Percentiles rank a stretch among this genome's conserved stretches.
phyloP scores from a whole-genome alignment of 805 yeast genomes.

The Isabelozyma pseudorhagii region DNA sequence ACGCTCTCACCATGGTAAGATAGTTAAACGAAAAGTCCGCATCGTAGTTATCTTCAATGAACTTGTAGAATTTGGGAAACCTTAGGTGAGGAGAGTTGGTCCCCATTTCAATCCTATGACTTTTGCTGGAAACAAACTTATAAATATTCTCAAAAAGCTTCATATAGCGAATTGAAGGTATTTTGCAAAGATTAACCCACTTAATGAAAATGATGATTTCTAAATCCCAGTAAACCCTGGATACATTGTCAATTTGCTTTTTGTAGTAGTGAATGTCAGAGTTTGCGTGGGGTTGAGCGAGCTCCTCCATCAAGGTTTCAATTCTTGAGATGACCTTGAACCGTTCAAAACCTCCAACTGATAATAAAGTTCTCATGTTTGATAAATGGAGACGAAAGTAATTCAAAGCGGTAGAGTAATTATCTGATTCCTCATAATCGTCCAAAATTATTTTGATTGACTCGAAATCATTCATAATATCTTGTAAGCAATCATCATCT shows the following conservation, averaged over 20 bases:
- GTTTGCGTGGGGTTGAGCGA: neutral
- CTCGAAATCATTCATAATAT: neutral
- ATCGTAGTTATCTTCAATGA: conserved; percentile 6
- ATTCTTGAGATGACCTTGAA: neutral
- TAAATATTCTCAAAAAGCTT: conserved; percentile 17
- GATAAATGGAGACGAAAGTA: neutral
- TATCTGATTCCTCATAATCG: neutral
- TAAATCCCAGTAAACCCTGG: conserved; percentile 4
- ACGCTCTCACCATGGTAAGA: conserved; percentile 4
- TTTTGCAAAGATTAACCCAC: conserved; percentile 15
- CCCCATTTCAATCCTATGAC: conserved; percentile 10
- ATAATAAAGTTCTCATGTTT: neutral
- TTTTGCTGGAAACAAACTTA: conserved; percentile 5
- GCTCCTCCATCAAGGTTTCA: neutral
- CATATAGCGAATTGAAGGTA: conserved; percentile 5
- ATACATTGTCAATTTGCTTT: neutral
- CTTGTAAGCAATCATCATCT: neutral
- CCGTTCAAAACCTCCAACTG: neutral
- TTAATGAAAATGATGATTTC: conserved; percentile 7
- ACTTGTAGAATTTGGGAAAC: conserved; percentile 22
- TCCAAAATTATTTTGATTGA: neutral
- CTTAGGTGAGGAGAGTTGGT: conserved; percentile 22
- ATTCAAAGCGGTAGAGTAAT: neutral
- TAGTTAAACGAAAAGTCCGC: conserved; percentile 2
- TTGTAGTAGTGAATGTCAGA: neutral